Evolutionary conservation across 345 rosid genomes (phyloP).

Genomic region (Salix viminalis): DNA sequence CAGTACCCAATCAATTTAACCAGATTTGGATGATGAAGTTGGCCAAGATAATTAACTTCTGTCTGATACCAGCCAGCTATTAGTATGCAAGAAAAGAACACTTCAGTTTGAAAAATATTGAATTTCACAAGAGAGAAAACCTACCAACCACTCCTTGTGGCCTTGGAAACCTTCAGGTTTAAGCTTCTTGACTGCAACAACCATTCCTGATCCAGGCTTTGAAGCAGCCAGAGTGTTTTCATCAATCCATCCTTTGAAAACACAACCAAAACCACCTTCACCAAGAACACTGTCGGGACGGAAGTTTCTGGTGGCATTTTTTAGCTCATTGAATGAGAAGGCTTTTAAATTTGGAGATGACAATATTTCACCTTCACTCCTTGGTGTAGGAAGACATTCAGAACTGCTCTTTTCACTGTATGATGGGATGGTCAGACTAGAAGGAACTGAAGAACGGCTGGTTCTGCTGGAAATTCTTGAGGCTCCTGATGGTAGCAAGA

Average conservation of each 20-base stretch:
- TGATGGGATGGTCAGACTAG: slow-evolving; percentile 60
- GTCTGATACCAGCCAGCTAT: slow-evolving; percentile 55
- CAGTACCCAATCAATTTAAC: slow-evolving; percentile 90
- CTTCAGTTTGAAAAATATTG: not conserved
- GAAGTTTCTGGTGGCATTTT: slow-evolving; percentile 85
- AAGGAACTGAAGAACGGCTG: slow-evolving; percentile 62
- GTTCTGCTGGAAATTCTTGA: slow-evolving; percentile 68
- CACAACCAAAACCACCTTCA: slow-evolving; percentile 96
- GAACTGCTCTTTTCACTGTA: slow-evolving; percentile 45
- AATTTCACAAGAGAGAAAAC: slow-evolving; percentile 11
- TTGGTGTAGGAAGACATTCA: slow-evolving; percentile 65
- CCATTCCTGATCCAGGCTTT: slow-evolving; percentile 85
- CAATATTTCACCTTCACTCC: slow-evolving; percentile 89
- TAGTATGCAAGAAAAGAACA: slow-evolving; percentile 5
- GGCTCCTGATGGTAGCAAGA: slow-evolving; percentile 39
- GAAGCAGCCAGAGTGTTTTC: slow-evolving; percentile 60
- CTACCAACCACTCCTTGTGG: slow-evolving; percentile 98
- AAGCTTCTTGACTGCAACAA: slow-evolving; percentile 92
- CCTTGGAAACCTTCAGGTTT: slow-evolving; percentile 97
- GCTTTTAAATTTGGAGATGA: slow-evolving; percentile 85
- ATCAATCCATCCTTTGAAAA: slow-evolving; percentile 95
- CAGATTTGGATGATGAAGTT: slow-evolving; percentile 86
- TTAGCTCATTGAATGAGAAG: slow-evolving; percentile 69
- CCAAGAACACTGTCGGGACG: slow-evolving; percentile 88
- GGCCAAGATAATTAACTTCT: slow-evolving; percentile 93